Percentiles rank a stretch among this genome's conserved stretches.
phyloP scores from a whole-genome alignment of 2,329 filamentous ascomycete genomes.

The Claviceps quebecensis region DNA sequence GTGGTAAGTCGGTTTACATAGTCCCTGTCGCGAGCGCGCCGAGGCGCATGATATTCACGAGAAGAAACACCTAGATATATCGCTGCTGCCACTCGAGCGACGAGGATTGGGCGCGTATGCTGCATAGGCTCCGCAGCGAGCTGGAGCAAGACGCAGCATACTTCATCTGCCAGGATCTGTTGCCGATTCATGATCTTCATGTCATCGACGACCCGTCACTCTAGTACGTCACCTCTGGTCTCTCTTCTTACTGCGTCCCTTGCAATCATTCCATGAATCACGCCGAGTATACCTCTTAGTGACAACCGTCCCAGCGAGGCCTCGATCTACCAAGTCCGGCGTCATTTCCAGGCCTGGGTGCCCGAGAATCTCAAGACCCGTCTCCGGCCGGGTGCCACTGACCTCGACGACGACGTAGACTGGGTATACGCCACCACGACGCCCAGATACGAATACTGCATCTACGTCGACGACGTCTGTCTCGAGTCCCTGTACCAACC shows the following conservation, averaged over 20 bases:
- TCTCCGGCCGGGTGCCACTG: neutral
- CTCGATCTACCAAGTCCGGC: constrained; percentile 1
- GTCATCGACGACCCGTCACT: neutral
- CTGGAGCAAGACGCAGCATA: neutral
- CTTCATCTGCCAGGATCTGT: neutral
- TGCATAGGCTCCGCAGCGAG: neutral
- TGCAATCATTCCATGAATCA: too few relatives aligned
- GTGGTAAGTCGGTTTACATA: neutral
- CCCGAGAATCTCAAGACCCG: neutral
- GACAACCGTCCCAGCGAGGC: neutral
- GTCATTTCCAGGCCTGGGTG: constrained; percentile 2
- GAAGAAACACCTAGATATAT: neutral
- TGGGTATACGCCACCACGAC: neutral
- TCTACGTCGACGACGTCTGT: constrained; percentile 1
- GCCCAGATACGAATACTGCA: constrained; percentile 2
- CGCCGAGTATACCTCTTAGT: neutral
- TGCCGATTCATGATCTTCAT: neutral
- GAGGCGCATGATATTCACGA: neutral
- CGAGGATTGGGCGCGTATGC: neutral
- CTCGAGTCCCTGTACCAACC: neutral
- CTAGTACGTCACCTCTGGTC: neutral
- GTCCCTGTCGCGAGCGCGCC: neutral
- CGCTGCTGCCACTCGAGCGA: neutral
- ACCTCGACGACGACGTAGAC: neutral
- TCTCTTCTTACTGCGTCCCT: neutral